A percentile compares a stretch with the other conserved stretches of the same genome.
Conservation (phyloP, 176 grass and related monocot species). For the Cenchrus americanus region DNA sequence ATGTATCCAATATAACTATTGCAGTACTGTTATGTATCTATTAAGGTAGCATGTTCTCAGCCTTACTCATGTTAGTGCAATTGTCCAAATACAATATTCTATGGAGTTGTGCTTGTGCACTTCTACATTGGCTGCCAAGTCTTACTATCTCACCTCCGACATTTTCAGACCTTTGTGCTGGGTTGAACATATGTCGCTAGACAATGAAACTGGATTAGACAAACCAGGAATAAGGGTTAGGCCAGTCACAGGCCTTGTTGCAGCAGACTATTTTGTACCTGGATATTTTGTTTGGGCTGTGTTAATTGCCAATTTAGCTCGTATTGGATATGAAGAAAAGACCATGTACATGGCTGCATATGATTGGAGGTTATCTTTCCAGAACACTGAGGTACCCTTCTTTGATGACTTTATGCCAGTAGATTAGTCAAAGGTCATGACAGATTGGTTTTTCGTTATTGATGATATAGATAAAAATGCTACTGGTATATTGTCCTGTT, state of each 20-base stretch:
- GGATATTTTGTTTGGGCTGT: constrained; percentile 99
- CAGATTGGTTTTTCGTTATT: neutral
- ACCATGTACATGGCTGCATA: constrained; percentile 99
- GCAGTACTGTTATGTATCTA: neutral
- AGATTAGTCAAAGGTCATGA: constrained; percentile 17
- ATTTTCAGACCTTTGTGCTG: constrained; percentile 91
- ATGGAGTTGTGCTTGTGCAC: neutral
- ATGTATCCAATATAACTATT: neutral
- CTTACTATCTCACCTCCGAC: constrained; percentile 22
- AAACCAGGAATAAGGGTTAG: constrained; percentile 89
- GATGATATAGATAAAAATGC: constrained; percentile 26
- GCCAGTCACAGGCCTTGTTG: constrained; percentile 87
- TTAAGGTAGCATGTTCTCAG: neutral
- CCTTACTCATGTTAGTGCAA: neutral
- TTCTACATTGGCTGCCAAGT: constrained; percentile 14
- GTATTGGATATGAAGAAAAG: constrained; percentile 98
- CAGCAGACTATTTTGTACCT: constrained; percentile 99
- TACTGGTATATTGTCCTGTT: constrained; percentile 24
- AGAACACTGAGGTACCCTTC: constrained; percentile 86
- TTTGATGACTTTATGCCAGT: constrained; percentile 22
- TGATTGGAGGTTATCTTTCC: constrained; percentile 99
- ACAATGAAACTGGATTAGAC: constrained; percentile 98
- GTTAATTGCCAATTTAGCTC: constrained; percentile 96
- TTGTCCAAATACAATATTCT: neutral
- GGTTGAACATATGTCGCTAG: constrained; percentile 97